phyloP scores from a whole-genome alignment of 139 green algal genomes.

The Picocystis salinarum region DNA sequence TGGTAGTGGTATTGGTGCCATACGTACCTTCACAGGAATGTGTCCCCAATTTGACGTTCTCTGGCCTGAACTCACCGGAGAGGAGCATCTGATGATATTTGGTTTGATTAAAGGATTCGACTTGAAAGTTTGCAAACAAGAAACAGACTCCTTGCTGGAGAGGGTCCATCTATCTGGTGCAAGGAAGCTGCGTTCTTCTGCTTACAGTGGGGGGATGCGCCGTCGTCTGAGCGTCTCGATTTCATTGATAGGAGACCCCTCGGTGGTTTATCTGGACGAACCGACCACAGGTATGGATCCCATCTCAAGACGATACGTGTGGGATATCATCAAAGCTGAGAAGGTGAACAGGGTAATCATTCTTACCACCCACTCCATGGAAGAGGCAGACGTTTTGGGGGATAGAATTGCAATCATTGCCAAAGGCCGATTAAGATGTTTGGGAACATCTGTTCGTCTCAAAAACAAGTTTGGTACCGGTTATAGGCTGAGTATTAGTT shows the following conservation, averaged over 20 bases:
- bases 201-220: conserved; percentile 55
- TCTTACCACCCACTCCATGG: conserved; percentile 62
- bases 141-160: conserved; percentile 2
- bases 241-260: conserved; percentile 18
- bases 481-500: conserved; percentile 24
- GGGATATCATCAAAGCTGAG: conserved; percentile 44
- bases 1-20: background rate
- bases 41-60: conserved; percentile 78
- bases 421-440: conserved; percentile 35
- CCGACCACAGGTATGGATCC: conserved; percentile 70
- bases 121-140: background rate
- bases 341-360: conserved; percentile 41
- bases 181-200: conserved; percentile 12
- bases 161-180: background rate
- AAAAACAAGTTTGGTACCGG: conserved; percentile 56
- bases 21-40: conserved; percentile 31
- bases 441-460: conserved; percentile 46
- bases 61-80: conserved; percentile 53
- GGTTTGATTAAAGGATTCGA: conserved; percentile 38
- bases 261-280: conserved; percentile 53
- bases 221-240: conserved; percentile 55
- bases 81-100: conserved; percentile 59
- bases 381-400: conserved; percentile 59
- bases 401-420: conserved; percentile 63
- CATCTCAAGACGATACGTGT: conserved; percentile 41